Evolutionary conservation across 257 asterid genomes (phyloP), one percentile per base, ranked within the genome.

Genomic region (Solanum habrochaites): DNA sequence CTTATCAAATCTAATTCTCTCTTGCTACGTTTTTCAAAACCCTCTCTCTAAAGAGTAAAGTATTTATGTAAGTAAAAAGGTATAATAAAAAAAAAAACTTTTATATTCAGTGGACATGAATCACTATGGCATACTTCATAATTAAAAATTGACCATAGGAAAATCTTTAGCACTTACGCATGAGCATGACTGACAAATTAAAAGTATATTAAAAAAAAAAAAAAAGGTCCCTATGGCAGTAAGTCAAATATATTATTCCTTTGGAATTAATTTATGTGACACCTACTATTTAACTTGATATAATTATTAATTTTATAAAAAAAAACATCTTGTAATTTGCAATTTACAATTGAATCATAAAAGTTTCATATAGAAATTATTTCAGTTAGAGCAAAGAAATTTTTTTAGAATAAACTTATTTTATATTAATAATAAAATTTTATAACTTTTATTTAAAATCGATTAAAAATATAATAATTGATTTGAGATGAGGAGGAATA

Each of bases 81-180:
- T 13, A 16, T 27, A 16, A 16, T n/a, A 13, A 25, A 27, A 27
- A 27, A 13, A 43, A 43, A 15, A 21, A 11, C 39, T 31, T 31
- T 31, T 70, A 69, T 78, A 78, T 16, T 27, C 27, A 45, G 84
- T 78, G 84, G 66, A 9, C 18, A 45, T 45, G 42, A 29, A 78
- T 47, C 64, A 78, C 64, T 78, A 37, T 27, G 40, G 40, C 83
- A 78, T 78, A 25, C 64, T 45, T 78, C 84, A 78, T 78, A 45
- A 78, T 78, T 66, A 78, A 78, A 78, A 45, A 78, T 78, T 45
- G 84, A 45, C 84, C 66, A 78, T 74, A 74, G 23, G 32, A 23
- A 74, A 21, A 11, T 74, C 35, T 40, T 42, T n/a, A 23, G 7
- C 82, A n/a, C 82, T 23, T 13, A 0, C 42, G 84, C 84, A 78